phyloP scores from a whole-genome alignment of 257 asterid genomes.

The Solanum clarkiae region DNA sequence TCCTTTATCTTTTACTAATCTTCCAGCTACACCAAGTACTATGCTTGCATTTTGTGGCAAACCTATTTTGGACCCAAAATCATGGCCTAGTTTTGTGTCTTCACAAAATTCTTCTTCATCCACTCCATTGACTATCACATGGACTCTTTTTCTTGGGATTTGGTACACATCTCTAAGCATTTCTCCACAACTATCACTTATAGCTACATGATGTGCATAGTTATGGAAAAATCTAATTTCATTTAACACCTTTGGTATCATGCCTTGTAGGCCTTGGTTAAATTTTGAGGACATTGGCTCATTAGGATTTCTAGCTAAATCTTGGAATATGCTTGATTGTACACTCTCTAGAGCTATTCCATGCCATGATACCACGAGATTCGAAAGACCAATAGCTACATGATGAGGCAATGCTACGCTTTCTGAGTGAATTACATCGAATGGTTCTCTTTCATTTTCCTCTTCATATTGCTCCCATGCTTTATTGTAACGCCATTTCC shows the following conservation, averaged over 20 bases:
- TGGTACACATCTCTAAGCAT: constrained; percentile 83
- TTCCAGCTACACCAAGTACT: constrained; percentile 85
- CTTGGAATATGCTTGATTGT: constrained; percentile 73
- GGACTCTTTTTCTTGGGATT: constrained; percentile 58
- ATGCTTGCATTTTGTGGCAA: constrained; percentile 53
- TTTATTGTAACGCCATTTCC: constrained; percentile 65
- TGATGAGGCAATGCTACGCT: constrained; percentile 80
- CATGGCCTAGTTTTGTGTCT: constrained; percentile 26
- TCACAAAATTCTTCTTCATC: constrained; percentile 48
- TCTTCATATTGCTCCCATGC: constrained; percentile 71
- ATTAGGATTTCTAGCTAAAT: constrained; percentile 30
- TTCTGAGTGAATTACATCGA: constrained; percentile 77
- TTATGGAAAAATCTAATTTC: constrained; percentile 71
- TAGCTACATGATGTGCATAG: constrained; percentile 82
- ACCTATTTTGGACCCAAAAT: constrained; percentile 49
- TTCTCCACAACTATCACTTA: constrained; percentile 87
- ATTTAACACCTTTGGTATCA: constrained; percentile 63
- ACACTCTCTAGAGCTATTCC: constrained; percentile 88
- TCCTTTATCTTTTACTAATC: constrained; percentile 86
- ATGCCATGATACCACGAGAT: constrained; percentile 90
- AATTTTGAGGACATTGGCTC: constrained; percentile 48
- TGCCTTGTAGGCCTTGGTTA: constrained; percentile 38
- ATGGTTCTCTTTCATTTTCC: constrained; percentile 25
- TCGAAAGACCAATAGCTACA: constrained; percentile 34
- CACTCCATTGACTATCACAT: constrained; percentile 82